Evolutionary conservation across 768 basidiomycete species (phyloP), one percentile per base, ranked within the genome.

Genomic region (Steccherinum ochraceum): DNA sequence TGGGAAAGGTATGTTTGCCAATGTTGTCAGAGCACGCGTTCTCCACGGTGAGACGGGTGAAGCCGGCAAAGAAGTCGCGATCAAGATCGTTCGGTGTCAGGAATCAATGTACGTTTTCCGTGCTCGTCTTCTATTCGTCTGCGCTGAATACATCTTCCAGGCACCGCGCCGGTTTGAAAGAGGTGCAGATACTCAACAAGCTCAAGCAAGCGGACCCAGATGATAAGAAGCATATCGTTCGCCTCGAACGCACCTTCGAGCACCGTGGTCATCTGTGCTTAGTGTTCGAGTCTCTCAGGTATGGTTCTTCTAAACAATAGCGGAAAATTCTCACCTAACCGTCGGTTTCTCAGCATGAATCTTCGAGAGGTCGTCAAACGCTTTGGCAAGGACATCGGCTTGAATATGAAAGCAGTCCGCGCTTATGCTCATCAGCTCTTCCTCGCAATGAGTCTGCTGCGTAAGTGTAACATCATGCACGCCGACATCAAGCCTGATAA

Each of bases 401-500:
- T 99, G 20, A 96, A 97, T 61, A 87, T 98, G 61, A 82, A 85
- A 58, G 96, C 96, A 46, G 96, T 99, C n/a, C 83, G 95, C 58
- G 93, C 94, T n/a, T 99, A 99, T 64, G 85, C 96, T 24, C 91
- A 95, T 58, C 96, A 99, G 63, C 82, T 99, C 48, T 94, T 98
- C 69, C 77, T 97, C 48, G 80, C 91, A 16, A 67, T 98, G 56
- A 80, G 87, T 57, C 72, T 94, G 49, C 72, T 98, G 63, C 81
- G 83, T 57, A 97, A 97, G 70, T 79, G 83, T 52, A 92, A 89
- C 57, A 83, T 98, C 52, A 96, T 97, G 81, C 96, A 99, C 61
- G 96, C 96, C 5, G 96, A 99, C 64, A 90, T 99, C 65, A 98
- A 98, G 68, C 96, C 96, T 18, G 96, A 98, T 66, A 98, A 98